phyloP scores from a whole-genome alignment of 192 early-diverging fungal genomes.

The Coemansia sp. region DNA sequence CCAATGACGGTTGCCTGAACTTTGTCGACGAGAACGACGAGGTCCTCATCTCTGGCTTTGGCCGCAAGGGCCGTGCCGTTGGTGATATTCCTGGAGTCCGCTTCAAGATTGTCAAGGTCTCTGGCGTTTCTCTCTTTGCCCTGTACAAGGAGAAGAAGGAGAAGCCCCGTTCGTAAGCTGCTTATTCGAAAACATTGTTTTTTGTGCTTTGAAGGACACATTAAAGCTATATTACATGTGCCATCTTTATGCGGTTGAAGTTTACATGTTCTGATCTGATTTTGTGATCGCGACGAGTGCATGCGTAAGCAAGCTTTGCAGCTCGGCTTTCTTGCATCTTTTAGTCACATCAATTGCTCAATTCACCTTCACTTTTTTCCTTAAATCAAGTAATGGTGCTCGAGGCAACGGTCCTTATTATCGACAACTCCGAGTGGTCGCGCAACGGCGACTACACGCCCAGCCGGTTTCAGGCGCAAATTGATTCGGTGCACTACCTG shows the following conservation, averaged over 20 bases:
- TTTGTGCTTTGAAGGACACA: constrained; percentile 6
- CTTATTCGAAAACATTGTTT: background rate
- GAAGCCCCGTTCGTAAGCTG: constrained; percentile 90
- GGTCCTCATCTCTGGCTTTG: constrained; percentile 99
- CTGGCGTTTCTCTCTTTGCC: constrained; percentile 97
- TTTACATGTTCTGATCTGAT: background rate
- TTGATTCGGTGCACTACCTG: constrained; percentile 87
- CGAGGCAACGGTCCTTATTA: constrained; percentile 86
- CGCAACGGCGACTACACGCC: constrained; percentile 98
- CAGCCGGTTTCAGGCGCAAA: constrained; percentile 88
- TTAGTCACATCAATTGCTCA: background rate
- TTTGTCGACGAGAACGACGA: constrained; percentile 99
- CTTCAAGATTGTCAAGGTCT: constrained; percentile 99
- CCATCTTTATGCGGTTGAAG: background rate
- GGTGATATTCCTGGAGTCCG: constrained; percentile 99
- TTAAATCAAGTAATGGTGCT: constrained; percentile 66
- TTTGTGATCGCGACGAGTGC: background rate
- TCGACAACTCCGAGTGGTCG: constrained; percentile 99
- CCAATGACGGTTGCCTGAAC: constrained; percentile 99
- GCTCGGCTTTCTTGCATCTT: background rate
- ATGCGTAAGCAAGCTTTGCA: background rate
- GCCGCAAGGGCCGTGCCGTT: constrained; percentile 98
- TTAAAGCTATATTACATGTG: background rate
- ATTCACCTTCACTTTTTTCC: background rate
- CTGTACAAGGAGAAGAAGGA: constrained; percentile 99